phyloP scores from a whole-genome alignment of 805 yeast species.

The Blastobotrys mokoenaii region DNA sequence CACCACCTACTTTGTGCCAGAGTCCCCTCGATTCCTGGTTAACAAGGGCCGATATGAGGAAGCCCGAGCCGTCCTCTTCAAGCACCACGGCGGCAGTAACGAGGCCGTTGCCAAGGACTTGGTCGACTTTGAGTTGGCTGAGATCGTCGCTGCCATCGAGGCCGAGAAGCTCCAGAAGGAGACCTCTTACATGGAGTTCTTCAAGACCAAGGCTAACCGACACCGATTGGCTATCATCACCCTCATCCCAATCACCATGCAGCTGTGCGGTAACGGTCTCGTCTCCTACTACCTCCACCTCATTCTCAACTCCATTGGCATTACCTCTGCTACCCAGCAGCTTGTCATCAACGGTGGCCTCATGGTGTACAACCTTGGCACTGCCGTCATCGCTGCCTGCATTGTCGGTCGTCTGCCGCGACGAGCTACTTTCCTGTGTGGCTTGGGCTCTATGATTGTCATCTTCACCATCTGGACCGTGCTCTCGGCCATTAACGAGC shows the following conservation, averaged over 20 bases:
- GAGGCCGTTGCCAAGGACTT: slow-evolving; percentile 4
- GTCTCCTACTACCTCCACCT: slow-evolving; percentile 37
- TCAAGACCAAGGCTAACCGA: slow-evolving; percentile 7
- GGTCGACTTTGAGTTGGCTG: slow-evolving; percentile 13
- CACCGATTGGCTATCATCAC: slow-evolving; percentile 7
- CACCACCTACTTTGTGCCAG: slow-evolving; percentile 39
- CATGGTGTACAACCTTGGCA: slow-evolving; percentile 6
- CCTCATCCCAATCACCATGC: slow-evolving; percentile 5
- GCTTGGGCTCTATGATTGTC: slow-evolving; percentile 9
- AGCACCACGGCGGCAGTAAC: slow-evolving; percentile 7
- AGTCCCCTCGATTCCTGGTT: slow-evolving; percentile 77
- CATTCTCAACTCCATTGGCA: slow-evolving; percentile 48
- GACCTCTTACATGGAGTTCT: slow-evolving; percentile 5
- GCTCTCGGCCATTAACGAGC: slow-evolving; percentile 7
- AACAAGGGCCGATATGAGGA: slow-evolving; percentile 47
- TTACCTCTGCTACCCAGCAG: slow-evolving; percentile 26
- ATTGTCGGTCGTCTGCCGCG: slow-evolving; percentile 11
- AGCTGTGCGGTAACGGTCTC: slow-evolving; percentile 13
- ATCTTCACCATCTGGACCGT: slow-evolving; percentile 30
- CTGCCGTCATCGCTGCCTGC: slow-evolving; percentile 9
- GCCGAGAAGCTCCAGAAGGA: slow-evolving; percentile 5
- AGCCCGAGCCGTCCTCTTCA: slow-evolving; percentile 29
- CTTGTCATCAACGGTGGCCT: slow-evolving; percentile 13
- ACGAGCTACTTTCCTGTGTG: slow-evolving; percentile 9
- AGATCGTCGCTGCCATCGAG: slow-evolving; percentile 2